Base-by-base conservation (phyloP, 306 rosid genomes). In the Hippophae tibetana region DNA sequence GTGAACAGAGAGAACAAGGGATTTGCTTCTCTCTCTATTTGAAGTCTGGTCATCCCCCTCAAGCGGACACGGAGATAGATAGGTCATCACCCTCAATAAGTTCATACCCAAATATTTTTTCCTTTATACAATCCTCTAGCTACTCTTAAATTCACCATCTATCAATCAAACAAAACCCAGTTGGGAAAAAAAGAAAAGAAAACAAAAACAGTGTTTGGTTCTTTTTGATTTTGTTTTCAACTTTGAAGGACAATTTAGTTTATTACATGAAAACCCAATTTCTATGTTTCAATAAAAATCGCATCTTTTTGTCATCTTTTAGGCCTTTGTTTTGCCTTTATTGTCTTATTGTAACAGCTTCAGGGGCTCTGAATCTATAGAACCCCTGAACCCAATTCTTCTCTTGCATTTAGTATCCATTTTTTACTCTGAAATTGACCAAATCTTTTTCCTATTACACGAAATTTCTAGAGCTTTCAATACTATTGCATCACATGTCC, bases 21-120 rank as follows among this genome's bases (percentile, higher is more conserved):
- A 9, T 5, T 14, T 27, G 50, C 43, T 62, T 61, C 58, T 67
- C 74, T 66, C 64, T 85, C 69, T 76, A 80, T 84, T 72, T 78
- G 76, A 73, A 76, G 80, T 26, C 53, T 62, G 58, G 64, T 84
- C 79, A 76, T 79, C 81, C 64, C 56, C 73, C 58, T 75, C 78
- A 77, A 78, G 84, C 82, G 66, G 68, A 70, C 76, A 52, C 6
- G 57, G 63, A 31, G 54, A 61, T 67, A 54, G 69, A 63, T 58
- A 58, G 57, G 54, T 70, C 55, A 55, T 82, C 80, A 27, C 64
- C 76, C 42, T 54, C 57, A 61, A 23, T 54, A 31, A 45, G 40
- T 57, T 13, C 59, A 51, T 38, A 13, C 44, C 40, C 64, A 59
- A 51, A 65, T 50, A 51, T 72, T 65, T 55, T 25, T 6, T 10